These are phyloP conservation scores for Hypoxylon trugodes DNA, from an alignment of 495 filamentous ascomycete species.

Conservation along the genomic window DNA sequence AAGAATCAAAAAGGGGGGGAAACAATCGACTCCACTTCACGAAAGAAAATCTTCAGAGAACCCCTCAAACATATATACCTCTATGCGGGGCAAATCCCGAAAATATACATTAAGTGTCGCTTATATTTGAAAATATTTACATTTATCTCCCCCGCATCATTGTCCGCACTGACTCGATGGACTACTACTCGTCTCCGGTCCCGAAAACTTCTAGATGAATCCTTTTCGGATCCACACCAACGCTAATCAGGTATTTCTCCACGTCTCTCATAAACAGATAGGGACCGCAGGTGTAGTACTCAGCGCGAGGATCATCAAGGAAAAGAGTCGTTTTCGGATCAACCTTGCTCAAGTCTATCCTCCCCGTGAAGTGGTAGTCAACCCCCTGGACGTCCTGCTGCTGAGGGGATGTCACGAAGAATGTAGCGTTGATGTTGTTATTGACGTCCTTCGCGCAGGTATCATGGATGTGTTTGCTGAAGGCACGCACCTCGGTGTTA, in stretches of 20 bases:
- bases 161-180: neutral
- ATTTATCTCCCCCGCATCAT: neutral
- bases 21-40: too few relatives aligned
- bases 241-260: constrained; percentile 53
- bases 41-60: too few relatives aligned
- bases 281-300: constrained; percentile 78
- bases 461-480: constrained; percentile 59
- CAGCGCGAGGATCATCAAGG: constrained; percentile 59
- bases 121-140: neutral
- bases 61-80: too few relatives aligned
- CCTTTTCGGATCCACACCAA: constrained; percentile 62
- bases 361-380: constrained; percentile 64
- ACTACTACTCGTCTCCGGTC: constrained; percentile 56
- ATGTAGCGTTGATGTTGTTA: constrained; percentile 46
- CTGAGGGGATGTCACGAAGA: constrained; percentile 53
- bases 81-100: too few relatives aligned
- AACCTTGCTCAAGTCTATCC: constrained; percentile 64
- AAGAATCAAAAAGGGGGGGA: too few relatives aligned
- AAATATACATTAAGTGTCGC: constrained; percentile 1
- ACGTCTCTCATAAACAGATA: constrained; percentile 70
- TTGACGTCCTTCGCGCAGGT: constrained; percentile 51
- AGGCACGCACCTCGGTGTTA: constrained; percentile 56
- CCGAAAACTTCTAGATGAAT: constrained; percentile 75
- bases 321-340: constrained; percentile 60
- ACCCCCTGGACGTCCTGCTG: constrained; percentile 59